Evolutionary conservation across 768 basidiomycete species (phyloP).

Genomic region (Panus rudis): DNA sequence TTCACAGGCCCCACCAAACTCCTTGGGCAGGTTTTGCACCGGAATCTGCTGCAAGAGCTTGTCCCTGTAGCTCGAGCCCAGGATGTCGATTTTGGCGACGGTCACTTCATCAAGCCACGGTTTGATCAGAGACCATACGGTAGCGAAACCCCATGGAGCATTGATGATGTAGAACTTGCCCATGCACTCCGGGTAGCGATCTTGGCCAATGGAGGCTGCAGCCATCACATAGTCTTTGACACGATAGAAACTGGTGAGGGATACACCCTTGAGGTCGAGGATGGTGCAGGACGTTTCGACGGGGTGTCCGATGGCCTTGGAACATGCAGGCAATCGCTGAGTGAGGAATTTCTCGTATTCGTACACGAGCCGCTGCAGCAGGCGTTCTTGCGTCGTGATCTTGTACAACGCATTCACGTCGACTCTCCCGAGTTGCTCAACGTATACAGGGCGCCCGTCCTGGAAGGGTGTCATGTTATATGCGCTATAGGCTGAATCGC

Average conservation of each 20-base stretch:
- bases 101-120: conserved; percentile 95
- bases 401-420: conserved; percentile 80
- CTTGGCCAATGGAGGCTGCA: conserved; percentile 75
- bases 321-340: conserved; percentile 77
- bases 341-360: conserved; percentile 90
- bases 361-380: conserved; percentile 78
- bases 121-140: conserved; percentile 86
- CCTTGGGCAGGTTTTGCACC: conserved; percentile 73
- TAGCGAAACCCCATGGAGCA: conserved; percentile 86
- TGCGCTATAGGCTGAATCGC: neutral
- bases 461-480: conserved; percentile 22
- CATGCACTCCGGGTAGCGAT: conserved; percentile 91
- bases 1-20: conserved; percentile 77
- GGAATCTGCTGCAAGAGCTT: conserved; percentile 78
- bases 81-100: conserved; percentile 88
- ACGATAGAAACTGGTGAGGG: conserved; percentile 72
- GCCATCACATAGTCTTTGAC: conserved; percentile 88
- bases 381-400: conserved; percentile 80
- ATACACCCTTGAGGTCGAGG: conserved; percentile 75
- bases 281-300: conserved; percentile 98
- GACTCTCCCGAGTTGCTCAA: conserved; percentile 87
- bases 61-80: conserved; percentile 70
- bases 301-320: conserved; percentile 65
- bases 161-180: conserved; percentile 99
- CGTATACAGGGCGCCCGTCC: conserved; percentile 95